Conservation (phyloP, 2,329 filamentous ascomycete genomes). For the Trichophyton simii region DNA sequence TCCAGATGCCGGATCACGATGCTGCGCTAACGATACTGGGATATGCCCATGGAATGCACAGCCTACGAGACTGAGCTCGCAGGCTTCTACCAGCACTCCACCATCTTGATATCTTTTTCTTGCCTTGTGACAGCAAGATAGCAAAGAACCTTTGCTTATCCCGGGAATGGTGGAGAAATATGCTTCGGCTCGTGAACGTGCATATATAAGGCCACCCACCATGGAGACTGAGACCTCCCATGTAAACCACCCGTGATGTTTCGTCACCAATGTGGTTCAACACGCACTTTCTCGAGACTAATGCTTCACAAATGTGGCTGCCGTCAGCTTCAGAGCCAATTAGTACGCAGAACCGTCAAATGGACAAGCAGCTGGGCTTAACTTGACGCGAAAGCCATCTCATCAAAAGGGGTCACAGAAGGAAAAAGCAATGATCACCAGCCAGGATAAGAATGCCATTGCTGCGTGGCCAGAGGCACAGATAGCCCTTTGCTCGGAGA, state of each 20-base stretch:
- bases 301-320: too few species aligned
- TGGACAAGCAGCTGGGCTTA: too few species aligned
- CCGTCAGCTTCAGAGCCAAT: too few species aligned
- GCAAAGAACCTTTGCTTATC: neutral
- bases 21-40: neutral
- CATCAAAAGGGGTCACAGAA: neutral
- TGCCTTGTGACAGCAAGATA: neutral
- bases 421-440: neutral
- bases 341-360: too few species aligned
- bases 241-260: too few species aligned
- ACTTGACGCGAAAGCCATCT: too few species aligned
- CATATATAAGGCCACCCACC: too few species aligned
- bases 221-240: too few species aligned
- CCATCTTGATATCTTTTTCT: neutral
- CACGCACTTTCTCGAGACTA: too few species aligned
- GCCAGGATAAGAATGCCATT: neutral
- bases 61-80: neutral
- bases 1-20: neutral
- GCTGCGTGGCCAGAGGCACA: neutral
- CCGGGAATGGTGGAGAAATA: neutral
- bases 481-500: neutral
- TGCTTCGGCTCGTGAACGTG: too few species aligned
- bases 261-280: too few species aligned
- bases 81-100: neutral
- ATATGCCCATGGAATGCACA: neutral